These are phyloP conservation scores for Metrosideros polymorpha DNA, from an alignment of 441 rosid genomes.

Conservation along the genomic window DNA sequence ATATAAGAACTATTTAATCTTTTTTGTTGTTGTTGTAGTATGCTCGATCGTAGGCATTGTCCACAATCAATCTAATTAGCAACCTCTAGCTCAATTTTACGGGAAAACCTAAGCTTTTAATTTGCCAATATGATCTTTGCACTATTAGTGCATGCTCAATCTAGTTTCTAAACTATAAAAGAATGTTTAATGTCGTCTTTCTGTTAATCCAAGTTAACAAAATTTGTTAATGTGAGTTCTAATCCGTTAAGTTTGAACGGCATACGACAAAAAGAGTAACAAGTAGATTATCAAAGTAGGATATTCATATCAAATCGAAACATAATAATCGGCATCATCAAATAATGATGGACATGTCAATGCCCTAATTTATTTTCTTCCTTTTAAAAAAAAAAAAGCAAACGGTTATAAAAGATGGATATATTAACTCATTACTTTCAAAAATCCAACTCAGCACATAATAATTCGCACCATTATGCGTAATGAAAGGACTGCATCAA, in stretches of 20 bases:
- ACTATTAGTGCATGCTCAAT: neutral
- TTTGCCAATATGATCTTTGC: rapidly evolving
- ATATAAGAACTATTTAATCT: neutral
- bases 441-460: neutral
- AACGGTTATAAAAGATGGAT: neutral
- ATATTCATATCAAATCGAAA: neutral
- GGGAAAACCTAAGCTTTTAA: neutral
- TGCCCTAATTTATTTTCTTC: neutral
- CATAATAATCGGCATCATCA: neutral
- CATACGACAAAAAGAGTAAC: neutral
- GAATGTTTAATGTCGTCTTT: neutral
- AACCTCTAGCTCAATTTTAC: neutral
- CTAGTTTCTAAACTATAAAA: rapidly evolving
- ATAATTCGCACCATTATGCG: too few relatives aligned
- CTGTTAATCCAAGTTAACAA: neutral
- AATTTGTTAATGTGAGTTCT: neutral
- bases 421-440: neutral
- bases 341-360: neutral
- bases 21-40: neutral
- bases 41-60: rapidly evolving
- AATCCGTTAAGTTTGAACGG: neutral
- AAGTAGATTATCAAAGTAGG: neutral
- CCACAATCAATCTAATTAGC: neutral
- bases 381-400: neutral
- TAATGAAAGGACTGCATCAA: too few relatives aligned